Evolutionary conservation across 2,329 filamentous ascomycete genomes (phyloP), one percentile per base, ranked within the genome.

Genomic region (Tolypocladium sp.): DNA sequence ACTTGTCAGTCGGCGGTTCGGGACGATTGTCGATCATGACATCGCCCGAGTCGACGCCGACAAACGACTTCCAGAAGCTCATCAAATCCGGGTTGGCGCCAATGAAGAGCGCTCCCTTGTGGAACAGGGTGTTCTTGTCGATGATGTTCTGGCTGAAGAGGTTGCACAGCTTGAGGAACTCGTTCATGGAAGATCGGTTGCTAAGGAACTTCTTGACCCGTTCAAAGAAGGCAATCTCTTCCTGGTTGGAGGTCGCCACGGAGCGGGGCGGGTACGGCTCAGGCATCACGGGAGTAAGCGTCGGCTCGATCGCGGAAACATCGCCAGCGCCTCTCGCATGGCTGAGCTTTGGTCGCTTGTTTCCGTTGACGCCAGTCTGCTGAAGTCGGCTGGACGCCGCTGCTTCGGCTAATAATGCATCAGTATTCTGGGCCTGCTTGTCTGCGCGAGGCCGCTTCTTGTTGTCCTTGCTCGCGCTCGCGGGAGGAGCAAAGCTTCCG

Each of bases 91-190:
- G 83, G 67, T 94, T 97, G 42, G 87, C 87, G 17, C 92, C 91
- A 61, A 99, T 92, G 70, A 96, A 99, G 6, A 85, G 83, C 58
- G 87, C 85, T 2, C 91, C 91, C 70, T 94, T 90, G 70, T 91
- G 87, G 33, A 94, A 85, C 17, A 99, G 79, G 2, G 91, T 86
- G 61, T 90, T 87, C 59, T 88, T 88, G 68, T 96, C 91, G 62
- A 99, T 95, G 56, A 99, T 82, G 65, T 95, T 92, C 67, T 96
- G 90, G 27, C 90, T 94, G 76, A 91, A 99, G 37, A 99, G 81
- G 66, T 97, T 99, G 78, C 93, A 94, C 8, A 99, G 84, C 77
- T 99, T 99, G 63, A 99, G 76, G 73, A 99, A 99, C 72, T 99
- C 94, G 67, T 90, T 92, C 82, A 96, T 95, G 3, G 88, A 88